Percentiles rank a stretch among this genome's conserved stretches.
Evolutionary conservation across 805 yeast species (phyloP).

Genomic region (Yarrowia porcina): DNA sequence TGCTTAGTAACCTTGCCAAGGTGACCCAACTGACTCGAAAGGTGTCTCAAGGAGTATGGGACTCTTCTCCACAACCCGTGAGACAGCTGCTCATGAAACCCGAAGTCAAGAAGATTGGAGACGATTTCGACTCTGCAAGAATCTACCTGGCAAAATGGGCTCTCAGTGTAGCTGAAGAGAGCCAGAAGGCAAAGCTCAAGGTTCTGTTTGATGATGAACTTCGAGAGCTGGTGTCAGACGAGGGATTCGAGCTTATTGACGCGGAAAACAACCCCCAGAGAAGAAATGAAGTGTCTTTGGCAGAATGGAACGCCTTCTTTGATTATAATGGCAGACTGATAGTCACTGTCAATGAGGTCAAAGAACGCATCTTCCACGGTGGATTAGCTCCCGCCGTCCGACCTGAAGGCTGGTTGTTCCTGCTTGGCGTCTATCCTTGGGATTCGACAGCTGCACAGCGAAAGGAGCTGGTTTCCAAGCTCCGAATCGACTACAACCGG

Average conservation of each 20-base stretch:
- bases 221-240: slow-evolving; percentile 34
- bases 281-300: slow-evolving; percentile 58
- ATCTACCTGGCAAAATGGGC: slow-evolving; percentile 97
- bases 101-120: slow-evolving; percentile 74
- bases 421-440: slow-evolving; percentile 87
- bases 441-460: slow-evolving; percentile 72
- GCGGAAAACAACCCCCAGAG: slow-evolving; percentile 59
- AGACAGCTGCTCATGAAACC: slow-evolving; percentile 65
- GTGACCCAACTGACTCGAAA: slow-evolving; percentile 63
- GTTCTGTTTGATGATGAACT: slow-evolving; percentile 41
- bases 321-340: slow-evolving; percentile 72
- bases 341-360: slow-evolving; percentile 73
- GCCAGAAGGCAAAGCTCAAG: slow-evolving; percentile 51
- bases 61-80: slow-evolving; percentile 54
- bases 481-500: slow-evolving; percentile 56
- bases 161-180: slow-evolving; percentile 85
- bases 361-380: slow-evolving; percentile 84
- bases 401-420: slow-evolving; percentile 78
- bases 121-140: slow-evolving; percentile 90
- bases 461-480: slow-evolving; percentile 51
- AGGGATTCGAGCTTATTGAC: slow-evolving; percentile 46
- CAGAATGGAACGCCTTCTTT: slow-evolving; percentile 83
- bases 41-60: slow-evolving; percentile 59
- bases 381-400: slow-evolving; percentile 65
- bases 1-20: slow-evolving; percentile 79